Conservation (phyloP, 192 early-diverging fungal species). For the Chytriomyces sp. region DNA sequence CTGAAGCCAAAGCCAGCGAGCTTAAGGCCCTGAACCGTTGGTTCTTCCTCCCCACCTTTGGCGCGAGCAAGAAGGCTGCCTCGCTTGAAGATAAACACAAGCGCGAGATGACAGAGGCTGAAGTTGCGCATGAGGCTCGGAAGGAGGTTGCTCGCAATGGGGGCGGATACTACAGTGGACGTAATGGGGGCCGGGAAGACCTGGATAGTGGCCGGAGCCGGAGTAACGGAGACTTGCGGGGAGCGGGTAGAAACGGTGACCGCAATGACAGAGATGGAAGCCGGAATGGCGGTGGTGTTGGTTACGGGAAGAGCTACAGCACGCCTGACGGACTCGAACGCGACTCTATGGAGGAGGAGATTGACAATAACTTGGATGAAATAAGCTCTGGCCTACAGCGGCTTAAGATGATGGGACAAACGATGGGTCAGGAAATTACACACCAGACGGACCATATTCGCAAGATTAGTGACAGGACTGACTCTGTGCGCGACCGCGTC, state of each 20-base stretch:
- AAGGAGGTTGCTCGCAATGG: slow-evolving; percentile 29
- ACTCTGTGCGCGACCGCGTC: slow-evolving; percentile 40
- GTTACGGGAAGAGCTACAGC: slow-evolving; percentile 34
- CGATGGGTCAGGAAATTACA: slow-evolving; percentile 56
- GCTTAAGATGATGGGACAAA: slow-evolving; percentile 52
- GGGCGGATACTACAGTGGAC: slow-evolving; percentile 24
- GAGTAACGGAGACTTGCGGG: neutral
- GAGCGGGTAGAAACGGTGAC: neutral
- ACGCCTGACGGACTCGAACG: slow-evolving; percentile 51
- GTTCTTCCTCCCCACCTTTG: slow-evolving; percentile 58
- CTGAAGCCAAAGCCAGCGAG: slow-evolving; percentile 50
- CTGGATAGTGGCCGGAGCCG: neutral
- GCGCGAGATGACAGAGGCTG: slow-evolving; percentile 28
- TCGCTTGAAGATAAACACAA: slow-evolving; percentile 39
- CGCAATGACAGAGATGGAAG: neutral
- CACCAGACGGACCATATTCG: slow-evolving; percentile 38
- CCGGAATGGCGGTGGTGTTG: neutral
- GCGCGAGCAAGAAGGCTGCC: slow-evolving; percentile 44
- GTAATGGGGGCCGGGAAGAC: neutral
- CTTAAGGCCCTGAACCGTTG: slow-evolving; percentile 54
- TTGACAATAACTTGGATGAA: slow-evolving; percentile 57
- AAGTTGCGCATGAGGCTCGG: neutral
- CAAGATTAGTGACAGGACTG: slow-evolving; percentile 35
- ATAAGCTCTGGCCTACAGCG: slow-evolving; percentile 42
- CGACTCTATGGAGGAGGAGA: slow-evolving; percentile 55